Conservation (phyloP, 2,329 filamentous ascomycete genomes). For the Aphanocladium album region DNA sequence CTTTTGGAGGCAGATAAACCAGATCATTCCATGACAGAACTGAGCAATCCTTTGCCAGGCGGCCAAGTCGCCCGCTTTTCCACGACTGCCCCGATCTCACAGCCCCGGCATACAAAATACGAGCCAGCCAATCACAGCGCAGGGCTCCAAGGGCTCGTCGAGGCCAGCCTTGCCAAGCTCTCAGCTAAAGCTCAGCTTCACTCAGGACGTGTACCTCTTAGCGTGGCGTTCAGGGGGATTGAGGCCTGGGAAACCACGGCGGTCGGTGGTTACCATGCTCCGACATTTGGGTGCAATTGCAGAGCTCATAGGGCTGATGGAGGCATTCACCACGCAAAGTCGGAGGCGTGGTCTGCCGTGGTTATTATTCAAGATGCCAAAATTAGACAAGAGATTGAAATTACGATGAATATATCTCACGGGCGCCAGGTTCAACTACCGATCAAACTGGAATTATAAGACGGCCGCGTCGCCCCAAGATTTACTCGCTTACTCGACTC, state of each 20-base stretch:
- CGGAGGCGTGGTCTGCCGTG: neutral
- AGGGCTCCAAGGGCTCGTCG: neutral
- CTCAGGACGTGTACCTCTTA: no score
- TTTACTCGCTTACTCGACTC: no score
- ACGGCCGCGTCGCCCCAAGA: neutral
- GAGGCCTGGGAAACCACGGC: neutral
- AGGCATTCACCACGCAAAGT: neutral
- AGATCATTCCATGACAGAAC: no score
- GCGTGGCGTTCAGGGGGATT: no score
- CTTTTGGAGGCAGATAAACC: no score
- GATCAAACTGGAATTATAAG: neutral
- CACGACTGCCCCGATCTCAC: neutral
- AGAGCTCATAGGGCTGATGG: neutral
- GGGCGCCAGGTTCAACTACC: neutral
- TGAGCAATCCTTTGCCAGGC: no score
- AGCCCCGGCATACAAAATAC: neutral
- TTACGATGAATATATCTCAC: neutral
- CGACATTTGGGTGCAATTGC: neutral
- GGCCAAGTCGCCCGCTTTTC: neutral
- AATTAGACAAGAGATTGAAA: neutral
- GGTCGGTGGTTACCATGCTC: neutral
- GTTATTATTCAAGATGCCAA: constrained; percentile 4
- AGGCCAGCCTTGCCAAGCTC: neutral
- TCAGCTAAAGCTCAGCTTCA: neutral
- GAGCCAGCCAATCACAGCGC: constrained; percentile 6